Percentiles rank a stretch among this genome's conserved stretches.
phyloP scores from a whole-genome alignment of 2,329 filamentous ascomycete genomes.

The Diaporthe citri region DNA sequence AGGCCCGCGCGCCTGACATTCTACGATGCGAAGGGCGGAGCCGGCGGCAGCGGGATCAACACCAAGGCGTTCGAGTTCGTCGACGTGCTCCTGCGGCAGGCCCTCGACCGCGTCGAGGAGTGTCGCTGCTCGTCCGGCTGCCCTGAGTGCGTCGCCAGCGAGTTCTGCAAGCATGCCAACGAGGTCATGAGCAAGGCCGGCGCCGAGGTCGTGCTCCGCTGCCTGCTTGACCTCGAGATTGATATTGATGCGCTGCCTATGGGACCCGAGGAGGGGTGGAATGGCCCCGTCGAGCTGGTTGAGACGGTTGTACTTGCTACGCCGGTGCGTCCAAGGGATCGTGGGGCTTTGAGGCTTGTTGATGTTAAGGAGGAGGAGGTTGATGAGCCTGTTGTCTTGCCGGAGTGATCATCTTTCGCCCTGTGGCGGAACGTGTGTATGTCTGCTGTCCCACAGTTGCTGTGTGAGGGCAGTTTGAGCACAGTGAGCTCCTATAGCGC shows the following conservation, averaged over 20 bases:
- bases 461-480: too few relatives aligned
- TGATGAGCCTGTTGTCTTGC: slow-evolving; percentile 31
- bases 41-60: slow-evolving; percentile 85
- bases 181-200: slow-evolving; percentile 95
- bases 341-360: slow-evolving; percentile 39
- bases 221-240: slow-evolving; percentile 80
- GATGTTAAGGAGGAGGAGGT: slow-evolving; percentile 44
- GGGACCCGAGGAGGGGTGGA: slow-evolving; percentile 80
- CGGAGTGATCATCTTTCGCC: background rate
- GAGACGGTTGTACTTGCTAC: slow-evolving; percentile 85
- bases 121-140: slow-evolving; percentile 87
- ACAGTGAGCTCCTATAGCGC: too few relatives aligned
- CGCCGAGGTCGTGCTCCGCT: slow-evolving; percentile 83
- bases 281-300: slow-evolving; percentile 84
- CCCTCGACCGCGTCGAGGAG: slow-evolving; percentile 79
- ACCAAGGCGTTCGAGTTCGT: slow-evolving; percentile 95
- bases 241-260: slow-evolving; percentile 88
- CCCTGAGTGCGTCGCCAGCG: slow-evolving; percentile 88
- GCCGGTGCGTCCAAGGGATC: slow-evolving; percentile 66
- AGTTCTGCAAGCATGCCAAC: slow-evolving; percentile 87
- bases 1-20: slow-evolving; percentile 90
- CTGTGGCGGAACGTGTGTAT: too few relatives aligned
- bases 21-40: slow-evolving; percentile 93
- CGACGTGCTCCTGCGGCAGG: slow-evolving; percentile 81
- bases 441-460: too few relatives aligned